Base-by-base conservation (phyloP, 169 alveolate genomes). In the Cryptosporidium muris region DNA sequence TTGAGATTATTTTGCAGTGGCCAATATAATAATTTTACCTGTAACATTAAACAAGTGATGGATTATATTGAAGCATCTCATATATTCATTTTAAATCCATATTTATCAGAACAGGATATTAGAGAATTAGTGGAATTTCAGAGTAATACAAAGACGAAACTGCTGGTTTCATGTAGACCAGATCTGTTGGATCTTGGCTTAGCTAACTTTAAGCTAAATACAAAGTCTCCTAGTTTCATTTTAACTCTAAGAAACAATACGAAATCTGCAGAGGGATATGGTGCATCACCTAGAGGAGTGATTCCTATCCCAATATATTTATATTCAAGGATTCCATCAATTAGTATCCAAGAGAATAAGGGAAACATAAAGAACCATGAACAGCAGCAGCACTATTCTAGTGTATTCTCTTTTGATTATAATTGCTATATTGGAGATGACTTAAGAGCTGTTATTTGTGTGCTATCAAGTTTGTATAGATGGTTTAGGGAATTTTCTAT, bases 181-280 rank as follows among this genome's bases (percentile, higher is more conserved):
- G 85, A 74, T n/a, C 6, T 74, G 1, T 14, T 74, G 0, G 85
- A 74, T 36, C 36, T 74, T 47, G 85, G 85, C 4, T n/a, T 74
- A 38, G 12, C 14, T 3, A 34, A 49, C 16, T 74, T 74, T 48
- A 68, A 74, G 36, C 8, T 74, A n/a, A 37, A 52, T n/a, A 74
- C 85, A 6, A 74, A 36, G 12, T 11, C 63, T 60, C 85, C 85
- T 5, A 58, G 85, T 43, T 74, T 74, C 37, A 47, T 74, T 7
- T 48, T 74, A 60, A 49, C 66, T 9, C 25, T 25, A 25, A 25
- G 25, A 25, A 25, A 25, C 0, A 25, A 25, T 25, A 25, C 25
- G 0, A 25, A 25, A 0, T 25, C 25, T 25, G 25, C 25, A 25
- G 25, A 25, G 85, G 54, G 4, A 74, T 40, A 42, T 74, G 85